Evolutionary conservation across 2,329 filamentous ascomycete species (phyloP), one percentile per base, ranked within the genome.

Genomic region (Alternaria sp.): DNA sequence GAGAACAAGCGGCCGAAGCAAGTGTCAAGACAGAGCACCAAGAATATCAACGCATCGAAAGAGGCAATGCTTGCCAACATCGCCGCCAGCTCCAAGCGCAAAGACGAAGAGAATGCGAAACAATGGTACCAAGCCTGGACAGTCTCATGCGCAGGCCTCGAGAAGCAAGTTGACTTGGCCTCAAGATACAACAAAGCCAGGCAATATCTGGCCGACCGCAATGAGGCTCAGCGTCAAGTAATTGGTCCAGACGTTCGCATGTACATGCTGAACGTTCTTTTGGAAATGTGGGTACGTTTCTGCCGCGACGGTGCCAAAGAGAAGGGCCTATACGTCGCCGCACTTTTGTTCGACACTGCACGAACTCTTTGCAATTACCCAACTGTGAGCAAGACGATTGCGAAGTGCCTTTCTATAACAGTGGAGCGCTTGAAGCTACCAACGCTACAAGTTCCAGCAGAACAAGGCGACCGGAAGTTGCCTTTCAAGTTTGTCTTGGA

Each of bases 151-250:
- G 75, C 76, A 28, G 80, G 82, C 36, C 79, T 88, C 10, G 80
- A 86, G 38, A 82, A 80, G 22, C 82, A 84, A 56, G 59, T 60
- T 2, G 78, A 80, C 41, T 68, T 81, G 10, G 72, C 81, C 10
- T 78, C 76, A 28, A 80, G 84, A 50, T 88, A 85, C 65, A 72
- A 80, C 25, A 85, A 83, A 61, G 79, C 82, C 0, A 78, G 82
- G 44, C 81, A 82, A 40, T 86, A 86, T 63, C 71, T 88, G 5
- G 65, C 68, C 8, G 77, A 75, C 27, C 75, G 85, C 25, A 74
- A 80, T 5, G 72, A 78, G 30, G 68, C 79, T 18, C 80, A 79
- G 67, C 73, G 73, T 20, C 74, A 78, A 28, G 72, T 78, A 5
- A 61, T 85, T 34, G 79, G 81, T 50, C 76, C 80, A 0, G 83